Base-by-base conservation (phyloP, 257 asterid genomes). In the Echium plantagineum region DNA sequence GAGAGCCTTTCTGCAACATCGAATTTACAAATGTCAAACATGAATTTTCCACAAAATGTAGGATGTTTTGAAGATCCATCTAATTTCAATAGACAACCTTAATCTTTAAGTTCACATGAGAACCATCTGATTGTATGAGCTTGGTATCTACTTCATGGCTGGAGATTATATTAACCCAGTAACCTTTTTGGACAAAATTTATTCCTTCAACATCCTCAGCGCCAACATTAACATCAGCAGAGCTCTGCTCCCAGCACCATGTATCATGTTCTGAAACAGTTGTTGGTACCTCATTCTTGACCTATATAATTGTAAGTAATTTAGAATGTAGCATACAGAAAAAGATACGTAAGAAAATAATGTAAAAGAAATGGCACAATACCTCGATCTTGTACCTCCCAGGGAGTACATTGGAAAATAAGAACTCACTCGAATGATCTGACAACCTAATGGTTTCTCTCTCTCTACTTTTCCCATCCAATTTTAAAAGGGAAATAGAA, bases 331-430 rank as follows among this genome's bases (percentile, higher is more conserved):
- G 54, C 28, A 59, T 21, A 17, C 55, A 35, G 12, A 20, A n/a
- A 58, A 60, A 46, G 17, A 19, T 21, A 56, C 38, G 42, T 59
- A 62, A 42, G 47, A 69, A 69, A 65, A 58, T 62, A 66, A 71
- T 21, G 58, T 20, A 49, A 65, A 68, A 69, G 69, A 62, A 58
- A 15, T 70, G 46, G 42, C 59, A 28, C 52, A 65, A 70, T 90
- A 90, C 98, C 98, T 91, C 96, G 67, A 91, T 74, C 78, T 79
- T 82, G 74, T 91, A 87, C 78, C 84, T 83, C 63, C 98, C 98
- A 17, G 98, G 96, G 56, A 91, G 94, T 21, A 91, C 84, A 68
- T 76, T 81, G 63, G 89, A 62, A 79, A 91, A 87, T 67, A 72
- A 69, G 66, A 87, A 87, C n/a, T 80, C 87, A 48, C 66, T 72